phyloP scores from a whole-genome alignment of 768 basidiomycete genomes.

The Termitomyces sp. region DNA sequence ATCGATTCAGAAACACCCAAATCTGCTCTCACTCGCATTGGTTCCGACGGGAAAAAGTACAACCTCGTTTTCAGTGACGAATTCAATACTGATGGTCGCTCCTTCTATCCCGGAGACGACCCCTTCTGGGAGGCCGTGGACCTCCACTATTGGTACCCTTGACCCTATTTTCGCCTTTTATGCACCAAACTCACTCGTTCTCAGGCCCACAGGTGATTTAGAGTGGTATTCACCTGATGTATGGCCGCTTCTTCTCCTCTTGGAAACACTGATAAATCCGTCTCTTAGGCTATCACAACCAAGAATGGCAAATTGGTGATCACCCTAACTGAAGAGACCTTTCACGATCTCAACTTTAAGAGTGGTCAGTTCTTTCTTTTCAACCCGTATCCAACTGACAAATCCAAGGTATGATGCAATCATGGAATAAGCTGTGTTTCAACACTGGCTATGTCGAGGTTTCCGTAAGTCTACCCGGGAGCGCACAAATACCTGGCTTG shows the following conservation, averaged over 20 bases:
- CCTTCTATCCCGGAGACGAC: conserved; percentile 76
- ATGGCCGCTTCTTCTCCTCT: conserved; percentile 13
- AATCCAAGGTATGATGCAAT: conserved; percentile 57
- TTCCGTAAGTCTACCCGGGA: conserved; percentile 69
- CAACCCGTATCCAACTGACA: neutral
- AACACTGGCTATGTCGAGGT: conserved; percentile 89
- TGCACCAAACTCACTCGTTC: neutral
- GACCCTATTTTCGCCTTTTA: neutral
- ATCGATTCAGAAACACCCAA: conserved; percentile 77
- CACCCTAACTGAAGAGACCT: conserved; percentile 63
- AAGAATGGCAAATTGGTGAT: conserved; percentile 73
- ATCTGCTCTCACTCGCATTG: conserved; percentile 48
- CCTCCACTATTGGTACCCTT: conserved; percentile 72
- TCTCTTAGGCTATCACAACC: conserved; percentile 60
- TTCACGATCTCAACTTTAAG: conserved; percentile 79
- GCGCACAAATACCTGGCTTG: conserved; percentile 54
- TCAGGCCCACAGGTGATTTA: conserved; percentile 62
- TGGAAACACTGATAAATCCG: neutral
- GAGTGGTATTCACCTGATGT: conserved; percentile 83
- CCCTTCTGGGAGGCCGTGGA: conserved; percentile 86
- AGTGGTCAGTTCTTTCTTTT: conserved; percentile 45
- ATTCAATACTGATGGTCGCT: conserved; percentile 50
- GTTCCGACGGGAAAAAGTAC: conserved; percentile 73
- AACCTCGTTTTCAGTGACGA: conserved; percentile 87
- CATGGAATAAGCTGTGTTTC: conserved; percentile 96